Conservation (phyloP, 495 filamentous ascomycete genomes). For the Cryomyces minteri region DNA sequence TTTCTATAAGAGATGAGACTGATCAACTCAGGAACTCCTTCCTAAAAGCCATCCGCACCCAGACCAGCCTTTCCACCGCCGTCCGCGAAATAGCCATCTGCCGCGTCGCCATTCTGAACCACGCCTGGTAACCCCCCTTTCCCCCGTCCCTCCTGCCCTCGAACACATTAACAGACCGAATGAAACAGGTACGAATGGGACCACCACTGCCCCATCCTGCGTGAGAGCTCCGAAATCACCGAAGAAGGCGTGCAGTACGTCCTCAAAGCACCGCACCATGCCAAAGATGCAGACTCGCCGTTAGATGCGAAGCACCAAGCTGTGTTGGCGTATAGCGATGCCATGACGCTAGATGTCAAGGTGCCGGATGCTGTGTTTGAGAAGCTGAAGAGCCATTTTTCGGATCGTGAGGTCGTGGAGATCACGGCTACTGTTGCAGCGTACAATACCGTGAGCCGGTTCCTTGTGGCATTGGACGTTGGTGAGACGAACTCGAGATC, state of each 20-base stretch:
- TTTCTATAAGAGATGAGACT: not conserved
- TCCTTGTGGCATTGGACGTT: conserved; percentile 13
- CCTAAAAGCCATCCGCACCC: conserved; percentile 52
- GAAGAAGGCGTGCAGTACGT: conserved; percentile 7
- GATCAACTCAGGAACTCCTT: conserved; percentile 39
- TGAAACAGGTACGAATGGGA: conserved; percentile 46
- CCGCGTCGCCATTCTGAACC: conserved; percentile 53
- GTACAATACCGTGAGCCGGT: conserved; percentile 13
- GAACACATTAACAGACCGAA: too few species aligned
- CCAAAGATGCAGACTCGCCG: not conserved
- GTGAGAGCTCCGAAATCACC: conserved; percentile 15
- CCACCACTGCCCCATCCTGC: conserved; percentile 48
- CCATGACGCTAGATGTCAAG: conserved; percentile 48
- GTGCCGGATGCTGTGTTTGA: conserved; percentile 48
- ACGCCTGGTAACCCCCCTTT: conserved; percentile 27
- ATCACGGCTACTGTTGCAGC: conserved; percentile 44
- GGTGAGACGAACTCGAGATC: conserved; percentile 7
- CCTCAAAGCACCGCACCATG: conserved; percentile 2
- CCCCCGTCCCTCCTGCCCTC: too few species aligned
- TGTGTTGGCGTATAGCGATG: conserved; percentile 52
- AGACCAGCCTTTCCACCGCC: conserved; percentile 36
- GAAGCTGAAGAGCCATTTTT: conserved; percentile 34
- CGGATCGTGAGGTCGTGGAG: conserved; percentile 55
- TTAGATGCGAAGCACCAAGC: conserved; percentile 42
- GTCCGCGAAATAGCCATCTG: conserved; percentile 57